Evolutionary conservation across 2,329 filamentous ascomycete species (phyloP).

Genomic region (Colletotrichum lentis): DNA sequence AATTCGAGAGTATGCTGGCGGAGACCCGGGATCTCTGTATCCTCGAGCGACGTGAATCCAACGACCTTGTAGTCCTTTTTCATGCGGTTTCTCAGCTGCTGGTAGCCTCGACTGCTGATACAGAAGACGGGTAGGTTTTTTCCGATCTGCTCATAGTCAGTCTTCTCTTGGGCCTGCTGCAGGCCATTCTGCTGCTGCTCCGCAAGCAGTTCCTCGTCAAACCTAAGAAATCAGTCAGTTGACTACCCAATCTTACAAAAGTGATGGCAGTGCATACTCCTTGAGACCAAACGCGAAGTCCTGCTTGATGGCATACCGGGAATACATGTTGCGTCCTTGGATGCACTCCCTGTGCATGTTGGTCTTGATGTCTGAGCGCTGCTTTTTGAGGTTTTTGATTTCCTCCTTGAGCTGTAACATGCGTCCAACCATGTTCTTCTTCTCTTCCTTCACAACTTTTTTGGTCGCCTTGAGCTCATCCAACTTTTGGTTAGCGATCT

Average conservation of each 20-base stretch:
- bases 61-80: slow-evolving; percentile 59
- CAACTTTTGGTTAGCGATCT: slow-evolving; percentile 2
- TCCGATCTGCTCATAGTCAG: slow-evolving; percentile 66
- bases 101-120: slow-evolving; percentile 68
- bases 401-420: not conserved
- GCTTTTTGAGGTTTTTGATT: not conserved
- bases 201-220: slow-evolving; percentile 26
- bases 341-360: slow-evolving; percentile 53
- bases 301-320: slow-evolving; percentile 43
- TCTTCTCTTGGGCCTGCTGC: slow-evolving; percentile 46
- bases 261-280: slow-evolving; percentile 50
- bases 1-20: slow-evolving; percentile 66
- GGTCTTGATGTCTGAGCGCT: not conserved
- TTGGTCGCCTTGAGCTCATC: slow-evolving; percentile 19
- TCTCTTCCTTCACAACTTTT: slow-evolving; percentile 7
- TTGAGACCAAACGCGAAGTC: slow-evolving; percentile 49
- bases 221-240: not conserved
- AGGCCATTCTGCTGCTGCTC: not conserved
- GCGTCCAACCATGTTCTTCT: not conserved
- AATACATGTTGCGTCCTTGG: slow-evolving; percentile 63
- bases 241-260: not conserved
- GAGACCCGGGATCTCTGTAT: slow-evolving; percentile 68
- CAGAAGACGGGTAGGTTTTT: slow-evolving; percentile 68
- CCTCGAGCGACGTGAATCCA: slow-evolving; percentile 60
- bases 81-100: slow-evolving; percentile 66